Evolutionary conservation across 1,284 basidiomycete species (phyloP).

Genomic region (Sporisorium exsertum): DNA sequence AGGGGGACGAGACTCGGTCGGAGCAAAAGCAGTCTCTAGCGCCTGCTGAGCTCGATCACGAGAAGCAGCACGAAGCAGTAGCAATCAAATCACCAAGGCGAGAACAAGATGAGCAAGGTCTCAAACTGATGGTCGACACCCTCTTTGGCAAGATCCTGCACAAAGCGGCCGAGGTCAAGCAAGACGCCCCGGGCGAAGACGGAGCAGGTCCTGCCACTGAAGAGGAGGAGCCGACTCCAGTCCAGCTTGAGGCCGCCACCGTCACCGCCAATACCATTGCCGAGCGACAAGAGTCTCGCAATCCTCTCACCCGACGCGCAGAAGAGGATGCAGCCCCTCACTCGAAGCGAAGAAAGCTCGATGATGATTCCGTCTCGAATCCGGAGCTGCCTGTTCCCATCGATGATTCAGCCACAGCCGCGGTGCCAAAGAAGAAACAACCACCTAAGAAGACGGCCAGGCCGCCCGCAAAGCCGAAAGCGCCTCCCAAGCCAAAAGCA

Average conservation of each 20-base stretch:
- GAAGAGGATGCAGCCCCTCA: constrained; percentile 2
- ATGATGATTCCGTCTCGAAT: not conserved
- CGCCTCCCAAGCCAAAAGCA: constrained; percentile 8
- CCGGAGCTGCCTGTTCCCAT: not conserved
- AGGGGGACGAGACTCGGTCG: not conserved
- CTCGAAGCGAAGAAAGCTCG: constrained; percentile 17
- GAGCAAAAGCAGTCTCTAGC: not conserved
- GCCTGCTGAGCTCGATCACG: not conserved
- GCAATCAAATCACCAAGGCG: not conserved
- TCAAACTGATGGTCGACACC: constrained; percentile 1
- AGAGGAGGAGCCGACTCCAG: not conserved
- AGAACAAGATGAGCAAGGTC: not conserved
- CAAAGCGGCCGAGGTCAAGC: not conserved
- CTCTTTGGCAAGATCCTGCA: not conserved
- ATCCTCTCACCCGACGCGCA: not conserved
- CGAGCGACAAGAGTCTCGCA: not conserved
- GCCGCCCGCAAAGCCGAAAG: constrained; percentile 7
- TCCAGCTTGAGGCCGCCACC: not conserved
- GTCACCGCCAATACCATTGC: too few species aligned
- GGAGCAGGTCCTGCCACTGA: too few species aligned
- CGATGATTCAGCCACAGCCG: not conserved
- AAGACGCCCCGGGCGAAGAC: not conserved
- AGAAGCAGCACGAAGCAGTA: not conserved
- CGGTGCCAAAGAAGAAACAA: not conserved
- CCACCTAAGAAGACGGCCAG: not conserved